A percentile compares a stretch with the other conserved stretches of the same genome.
These are phyloP conservation scores for Neofusicoccum sp. DNA, from an alignment of 2,329 filamentous ascomycete genomes.

Conservation along the genomic window DNA sequence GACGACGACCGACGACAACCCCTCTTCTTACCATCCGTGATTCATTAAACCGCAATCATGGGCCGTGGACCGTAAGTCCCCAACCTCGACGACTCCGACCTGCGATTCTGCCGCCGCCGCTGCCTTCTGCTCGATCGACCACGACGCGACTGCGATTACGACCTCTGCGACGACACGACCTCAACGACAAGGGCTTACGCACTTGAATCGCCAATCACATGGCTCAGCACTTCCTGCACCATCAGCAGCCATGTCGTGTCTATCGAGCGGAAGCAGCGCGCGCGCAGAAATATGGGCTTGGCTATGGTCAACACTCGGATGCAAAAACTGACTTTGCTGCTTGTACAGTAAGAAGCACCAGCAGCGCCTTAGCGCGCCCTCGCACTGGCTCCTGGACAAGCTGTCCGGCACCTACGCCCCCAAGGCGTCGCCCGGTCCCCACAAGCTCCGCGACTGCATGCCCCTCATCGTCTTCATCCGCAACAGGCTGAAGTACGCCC, in stretches of 20 bases:
- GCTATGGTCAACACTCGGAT: neutral
- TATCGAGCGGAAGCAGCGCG: neutral
- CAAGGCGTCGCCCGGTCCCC: slow-evolving; percentile 78
- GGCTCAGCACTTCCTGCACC: neutral
- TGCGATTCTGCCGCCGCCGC: neutral
- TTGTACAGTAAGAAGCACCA: slow-evolving; percentile 90
- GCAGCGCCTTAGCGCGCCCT: slow-evolving; percentile 98
- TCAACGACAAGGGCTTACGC: neutral
- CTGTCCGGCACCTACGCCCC: slow-evolving; percentile 77
- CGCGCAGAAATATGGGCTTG: neutral
- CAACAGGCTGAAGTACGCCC: slow-evolving; percentile 95
- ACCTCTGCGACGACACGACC: neutral
- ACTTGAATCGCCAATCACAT: neutral
- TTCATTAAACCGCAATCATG: slow-evolving; percentile 54
- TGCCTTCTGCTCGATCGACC: neutral
- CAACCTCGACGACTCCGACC: neutral
- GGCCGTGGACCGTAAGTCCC: slow-evolving; percentile 62
- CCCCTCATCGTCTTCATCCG: slow-evolving; percentile 98
- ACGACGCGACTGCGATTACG: neutral
- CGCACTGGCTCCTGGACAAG: slow-evolving; percentile 99
- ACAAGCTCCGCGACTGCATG: slow-evolving; percentile 99
- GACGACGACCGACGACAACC: slow-evolving; percentile 30
- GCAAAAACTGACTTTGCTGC: neutral
- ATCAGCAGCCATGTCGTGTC: neutral
- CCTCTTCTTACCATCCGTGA: slow-evolving; percentile 32